These are phyloP conservation scores for Laetiporus sulphureus DNA, from an alignment of 1,284 basidiomycete species.

Conservation along the genomic window DNA sequence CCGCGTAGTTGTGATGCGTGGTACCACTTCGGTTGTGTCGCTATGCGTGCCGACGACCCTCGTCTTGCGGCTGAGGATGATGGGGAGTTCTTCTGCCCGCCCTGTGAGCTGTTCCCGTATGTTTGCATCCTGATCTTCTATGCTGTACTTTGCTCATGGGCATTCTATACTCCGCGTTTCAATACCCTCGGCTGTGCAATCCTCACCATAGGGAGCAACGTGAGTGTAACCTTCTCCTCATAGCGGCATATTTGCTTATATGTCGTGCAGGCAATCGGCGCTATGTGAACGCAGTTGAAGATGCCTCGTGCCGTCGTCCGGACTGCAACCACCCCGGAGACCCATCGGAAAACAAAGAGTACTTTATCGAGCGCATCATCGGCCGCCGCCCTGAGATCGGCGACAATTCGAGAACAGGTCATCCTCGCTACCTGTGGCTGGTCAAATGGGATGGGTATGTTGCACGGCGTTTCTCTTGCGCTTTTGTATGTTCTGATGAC, in stretches of 20 bases:
- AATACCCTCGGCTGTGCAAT: neutral
- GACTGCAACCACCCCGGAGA: conserved; percentile 5
- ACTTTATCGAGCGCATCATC: conserved; percentile 26
- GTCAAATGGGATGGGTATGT: conserved; percentile 32
- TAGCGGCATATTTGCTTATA: neutral
- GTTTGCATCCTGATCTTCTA: neutral
- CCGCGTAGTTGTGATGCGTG: conserved; percentile 26
- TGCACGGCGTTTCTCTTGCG: neutral
- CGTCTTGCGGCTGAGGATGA: conserved; percentile 17
- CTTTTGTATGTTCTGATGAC: neutral
- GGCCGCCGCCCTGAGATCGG: conserved; percentile 19
- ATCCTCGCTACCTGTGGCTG: conserved; percentile 20
- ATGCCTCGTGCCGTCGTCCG: conserved; percentile 6
- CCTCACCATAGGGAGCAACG: neutral
- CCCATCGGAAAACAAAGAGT: conserved; percentile 14
- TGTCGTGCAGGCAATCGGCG: conserved; percentile 6
- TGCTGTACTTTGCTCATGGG: neutral
- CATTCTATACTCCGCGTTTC: neutral
- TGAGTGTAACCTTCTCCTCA: neutral
- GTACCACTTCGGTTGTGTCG: conserved; percentile 31
- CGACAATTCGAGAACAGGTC: conserved; percentile 1
- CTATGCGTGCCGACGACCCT: conserved; percentile 19
- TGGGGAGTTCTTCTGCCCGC: conserved; percentile 25
- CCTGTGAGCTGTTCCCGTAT: conserved; percentile 13
- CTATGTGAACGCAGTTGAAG: neutral